phyloP scores from a whole-genome alignment of 1,139 yeast genomes.

The Kodamaea sp. region DNA sequence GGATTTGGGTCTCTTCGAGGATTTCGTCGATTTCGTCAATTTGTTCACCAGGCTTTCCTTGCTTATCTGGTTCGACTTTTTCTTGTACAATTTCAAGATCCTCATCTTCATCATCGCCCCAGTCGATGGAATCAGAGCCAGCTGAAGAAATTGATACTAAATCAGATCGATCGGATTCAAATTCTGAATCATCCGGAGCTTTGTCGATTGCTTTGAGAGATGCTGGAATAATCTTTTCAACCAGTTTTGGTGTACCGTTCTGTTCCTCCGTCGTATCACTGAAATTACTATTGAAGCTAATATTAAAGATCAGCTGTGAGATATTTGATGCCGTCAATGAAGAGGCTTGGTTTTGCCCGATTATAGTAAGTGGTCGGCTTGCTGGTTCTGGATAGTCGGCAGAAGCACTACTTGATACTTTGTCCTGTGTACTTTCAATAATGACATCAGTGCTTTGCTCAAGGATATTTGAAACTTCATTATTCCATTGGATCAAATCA shows the following conservation, averaged over 20 bases:
- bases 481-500: constrained; percentile 26
- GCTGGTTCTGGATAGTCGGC: too few relatives aligned
- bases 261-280: constrained; percentile 4
- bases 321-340: too few relatives aligned
- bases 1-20: constrained; percentile 11
- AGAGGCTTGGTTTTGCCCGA: neutral
- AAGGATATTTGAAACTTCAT: neutral
- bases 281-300: constrained; percentile 12
- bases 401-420: neutral
- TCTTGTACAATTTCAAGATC: neutral
- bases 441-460: neutral
- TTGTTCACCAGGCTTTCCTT: constrained; percentile 5
- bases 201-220: too few relatives aligned
- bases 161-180: too few relatives aligned
- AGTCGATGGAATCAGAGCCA: constrained; percentile 3
- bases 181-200: too few relatives aligned
- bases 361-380: too few relatives aligned
- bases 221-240: too few relatives aligned
- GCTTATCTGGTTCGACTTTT: constrained; percentile 4
- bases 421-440: neutral
- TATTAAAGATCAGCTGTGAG: constrained; percentile 9
- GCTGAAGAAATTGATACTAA: too few relatives aligned
- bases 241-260: neutral
- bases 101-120: constrained; percentile 2
- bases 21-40: constrained; percentile 15